A percentile compares a stretch with the other conserved stretches of the same genome.
Conservation (phyloP, 441 rosid genomes). For the Codiaeum variegatum region DNA sequence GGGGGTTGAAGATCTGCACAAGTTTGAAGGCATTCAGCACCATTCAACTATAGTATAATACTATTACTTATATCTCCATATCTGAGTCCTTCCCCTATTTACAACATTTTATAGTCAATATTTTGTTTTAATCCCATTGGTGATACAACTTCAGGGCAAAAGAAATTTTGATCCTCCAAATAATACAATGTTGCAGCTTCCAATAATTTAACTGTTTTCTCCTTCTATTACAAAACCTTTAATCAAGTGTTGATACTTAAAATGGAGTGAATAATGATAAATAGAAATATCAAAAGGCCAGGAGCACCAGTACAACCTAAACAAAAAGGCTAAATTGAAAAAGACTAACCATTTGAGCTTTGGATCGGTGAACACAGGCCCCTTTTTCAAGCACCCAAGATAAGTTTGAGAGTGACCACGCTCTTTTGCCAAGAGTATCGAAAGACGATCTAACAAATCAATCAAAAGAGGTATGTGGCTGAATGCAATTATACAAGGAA, state of each 20-base stretch:
- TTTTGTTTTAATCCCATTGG: background rate
- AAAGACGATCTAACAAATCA: conserved; percentile 61
- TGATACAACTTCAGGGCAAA: background rate
- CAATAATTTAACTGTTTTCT: background rate
- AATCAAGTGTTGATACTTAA: background rate
- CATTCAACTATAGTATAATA: background rate
- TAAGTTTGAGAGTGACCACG: conserved; percentile 77
- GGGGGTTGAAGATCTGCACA: background rate
- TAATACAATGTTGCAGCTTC: background rate
- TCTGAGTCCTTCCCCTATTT: background rate
- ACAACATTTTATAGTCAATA: background rate
- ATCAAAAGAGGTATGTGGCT: conserved; percentile 11
- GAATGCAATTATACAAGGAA: background rate
- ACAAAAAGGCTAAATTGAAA: conserved; percentile 6
- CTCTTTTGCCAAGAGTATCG: conserved; percentile 74
- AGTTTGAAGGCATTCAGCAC: background rate
- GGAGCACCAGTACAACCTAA: conserved; percentile 15
- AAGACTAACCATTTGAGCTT: conserved; percentile 69
- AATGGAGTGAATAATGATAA: background rate
- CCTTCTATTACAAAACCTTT: background rate
- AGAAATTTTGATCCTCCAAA: background rate
- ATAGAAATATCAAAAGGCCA: conserved; percentile 4
- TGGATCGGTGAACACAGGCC: conserved; percentile 81
- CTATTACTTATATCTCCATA: background rate
- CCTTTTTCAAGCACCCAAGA: conserved; percentile 92